A percentile compares a stretch with the other conserved stretches of the same genome.
phyloP scores from a whole-genome alignment of 768 basidiomycete species.

The Mycena latifolia region DNA sequence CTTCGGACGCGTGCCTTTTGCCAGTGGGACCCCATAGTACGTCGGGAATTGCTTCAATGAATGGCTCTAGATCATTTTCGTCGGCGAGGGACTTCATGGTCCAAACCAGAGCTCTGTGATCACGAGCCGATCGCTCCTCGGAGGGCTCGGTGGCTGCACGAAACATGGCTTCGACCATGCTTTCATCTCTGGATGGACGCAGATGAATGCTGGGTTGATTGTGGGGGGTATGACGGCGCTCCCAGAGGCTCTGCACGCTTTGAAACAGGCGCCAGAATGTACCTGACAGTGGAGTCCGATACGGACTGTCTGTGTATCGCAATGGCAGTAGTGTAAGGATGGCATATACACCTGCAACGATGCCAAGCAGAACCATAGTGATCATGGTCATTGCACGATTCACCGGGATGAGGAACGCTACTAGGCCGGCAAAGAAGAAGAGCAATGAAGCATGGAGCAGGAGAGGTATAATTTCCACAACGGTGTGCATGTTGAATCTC shows the following conservation, averaged over 20 bases:
- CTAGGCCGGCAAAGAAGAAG: slow-evolving; percentile 5
- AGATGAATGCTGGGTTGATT: not conserved
- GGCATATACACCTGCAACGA: too few relatives aligned
- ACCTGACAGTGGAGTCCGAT: too few relatives aligned
- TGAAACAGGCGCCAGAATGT: too few relatives aligned
- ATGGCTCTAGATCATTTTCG: too few relatives aligned
- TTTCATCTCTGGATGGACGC: not conserved
- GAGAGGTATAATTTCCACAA: slow-evolving; percentile 28
- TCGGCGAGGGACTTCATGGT: too few relatives aligned
- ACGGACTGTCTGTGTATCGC: too few relatives aligned
- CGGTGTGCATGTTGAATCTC: too few relatives aligned
- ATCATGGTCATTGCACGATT: not conserved
- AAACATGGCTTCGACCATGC: slow-evolving; percentile 9
- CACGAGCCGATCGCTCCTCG: not conserved
- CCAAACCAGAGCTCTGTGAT: too few relatives aligned
- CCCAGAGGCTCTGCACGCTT: not conserved
- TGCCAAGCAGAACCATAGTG: not conserved
- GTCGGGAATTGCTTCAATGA: too few relatives aligned
- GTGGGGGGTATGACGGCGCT: too few relatives aligned
- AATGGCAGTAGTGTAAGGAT: too few relatives aligned
- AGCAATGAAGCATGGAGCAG: slow-evolving; percentile 19
- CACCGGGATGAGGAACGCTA: slow-evolving; percentile 1
- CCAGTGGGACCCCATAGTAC: not conserved
- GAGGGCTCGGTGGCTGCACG: not conserved
- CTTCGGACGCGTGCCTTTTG: not conserved